phyloP scores from a whole-genome alignment of 352 stramenopile species.

The Globisporangium ultimum region DNA sequence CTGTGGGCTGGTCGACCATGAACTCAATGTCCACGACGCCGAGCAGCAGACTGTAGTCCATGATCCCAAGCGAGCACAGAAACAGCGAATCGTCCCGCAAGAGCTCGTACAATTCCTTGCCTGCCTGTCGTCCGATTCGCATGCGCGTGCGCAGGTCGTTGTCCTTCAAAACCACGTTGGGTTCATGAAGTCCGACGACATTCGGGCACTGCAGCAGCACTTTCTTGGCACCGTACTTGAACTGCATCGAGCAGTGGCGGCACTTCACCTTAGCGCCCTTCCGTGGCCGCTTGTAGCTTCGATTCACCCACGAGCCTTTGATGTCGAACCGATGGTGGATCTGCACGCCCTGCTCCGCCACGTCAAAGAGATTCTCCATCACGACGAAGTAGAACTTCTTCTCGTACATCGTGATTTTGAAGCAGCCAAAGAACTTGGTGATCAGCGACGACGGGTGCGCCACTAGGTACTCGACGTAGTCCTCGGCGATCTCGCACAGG shows the following conservation, averaged over 20 bases:
- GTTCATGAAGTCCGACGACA: slow-evolving; percentile 73
- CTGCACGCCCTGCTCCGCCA: slow-evolving; percentile 50
- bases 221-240: slow-evolving; percentile 74
- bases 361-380: slow-evolving; percentile 91
- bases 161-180: slow-evolving; percentile 87
- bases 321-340: slow-evolving; percentile 90
- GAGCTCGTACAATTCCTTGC: slow-evolving; percentile 58
- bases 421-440: slow-evolving; percentile 89
- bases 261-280: slow-evolving; percentile 80
- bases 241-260: slow-evolving; percentile 84
- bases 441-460: slow-evolving; percentile 70
- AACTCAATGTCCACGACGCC: slow-evolving; percentile 85
- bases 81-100: slow-evolving; percentile 76
- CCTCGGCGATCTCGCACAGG: slow-evolving; percentile 77
- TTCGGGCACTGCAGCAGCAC: slow-evolving; percentile 69
- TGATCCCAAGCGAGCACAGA: slow-evolving; percentile 75
- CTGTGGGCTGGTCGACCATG: slow-evolving; percentile 46
- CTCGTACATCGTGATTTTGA: slow-evolving; percentile 89
- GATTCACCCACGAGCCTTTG: slow-evolving; percentile 91
- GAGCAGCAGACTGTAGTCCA: slow-evolving; percentile 90
- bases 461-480: slow-evolving; percentile 86
- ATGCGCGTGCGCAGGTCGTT: slow-evolving; percentile 82
- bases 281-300: slow-evolving; percentile 74
- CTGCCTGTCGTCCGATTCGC: slow-evolving; percentile 58
- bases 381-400: slow-evolving; percentile 91